Conservation (phyloP, 2,329 filamentous ascomycete genomes). For the Cordyceps militaris region DNA sequence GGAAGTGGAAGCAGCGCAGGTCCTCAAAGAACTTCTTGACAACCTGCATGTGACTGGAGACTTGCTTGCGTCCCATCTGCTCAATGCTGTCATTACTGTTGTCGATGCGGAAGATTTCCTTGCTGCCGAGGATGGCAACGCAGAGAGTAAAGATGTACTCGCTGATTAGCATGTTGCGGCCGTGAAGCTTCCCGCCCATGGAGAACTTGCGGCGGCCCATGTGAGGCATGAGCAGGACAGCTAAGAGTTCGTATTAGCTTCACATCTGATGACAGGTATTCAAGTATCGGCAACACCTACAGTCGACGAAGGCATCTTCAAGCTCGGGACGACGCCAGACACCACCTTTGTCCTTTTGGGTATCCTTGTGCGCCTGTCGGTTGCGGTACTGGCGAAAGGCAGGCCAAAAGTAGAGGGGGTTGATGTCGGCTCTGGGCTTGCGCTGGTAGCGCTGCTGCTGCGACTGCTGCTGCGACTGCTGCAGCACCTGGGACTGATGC, state of each 20-base stretch:
- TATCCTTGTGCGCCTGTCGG: slow-evolving; percentile 57
- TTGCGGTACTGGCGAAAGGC: slow-evolving; percentile 60
- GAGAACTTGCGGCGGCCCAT: slow-evolving; percentile 62
- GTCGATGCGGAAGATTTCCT: slow-evolving; percentile 37
- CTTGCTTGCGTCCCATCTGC: slow-evolving; percentile 53
- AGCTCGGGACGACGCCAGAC: slow-evolving; percentile 45
- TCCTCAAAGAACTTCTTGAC: slow-evolving; percentile 59
- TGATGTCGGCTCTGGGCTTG: slow-evolving; percentile 34
- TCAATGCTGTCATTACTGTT: slow-evolving; percentile 37
- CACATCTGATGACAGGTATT: slow-evolving; percentile 16
- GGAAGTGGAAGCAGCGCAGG: slow-evolving; percentile 55
- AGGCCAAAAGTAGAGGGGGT: slow-evolving; percentile 55
- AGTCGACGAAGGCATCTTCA: slow-evolving; percentile 61
- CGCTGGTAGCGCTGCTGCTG: slow-evolving; percentile 28
- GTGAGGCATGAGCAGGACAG: slow-evolving; percentile 56
- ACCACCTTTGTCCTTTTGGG: slow-evolving; percentile 53
- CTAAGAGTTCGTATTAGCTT: slow-evolving; percentile 29
- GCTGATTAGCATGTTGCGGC: slow-evolving; percentile 63
- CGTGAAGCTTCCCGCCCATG: slow-evolving; percentile 55
- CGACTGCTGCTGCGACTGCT: slow-evolving; percentile 22
- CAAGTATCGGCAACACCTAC: slow-evolving; percentile 34
- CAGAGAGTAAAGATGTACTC: slow-evolving; percentile 53
- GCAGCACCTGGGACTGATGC: slow-evolving; percentile 25
- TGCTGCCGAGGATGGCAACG: slow-evolving; percentile 32
- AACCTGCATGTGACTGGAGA: slow-evolving; percentile 66